A percentile compares a stretch with the other conserved stretches of the same genome.
phyloP scores from a whole-genome alignment of 495 filamentous ascomycete genomes.

The Talaromyces adpressus region DNA sequence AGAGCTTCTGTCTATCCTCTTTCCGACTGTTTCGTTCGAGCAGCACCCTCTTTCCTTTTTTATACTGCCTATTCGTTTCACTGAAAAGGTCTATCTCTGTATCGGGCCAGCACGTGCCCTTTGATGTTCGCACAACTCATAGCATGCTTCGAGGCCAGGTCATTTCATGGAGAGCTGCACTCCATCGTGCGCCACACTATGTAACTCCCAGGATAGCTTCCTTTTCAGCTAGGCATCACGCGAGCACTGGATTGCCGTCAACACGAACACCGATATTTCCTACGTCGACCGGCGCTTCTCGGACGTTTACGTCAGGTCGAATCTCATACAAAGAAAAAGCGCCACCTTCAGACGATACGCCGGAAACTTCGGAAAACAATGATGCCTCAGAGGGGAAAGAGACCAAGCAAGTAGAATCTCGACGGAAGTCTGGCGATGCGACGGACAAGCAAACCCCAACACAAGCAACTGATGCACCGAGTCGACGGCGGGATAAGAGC shows the following conservation, averaged over 20 bases:
- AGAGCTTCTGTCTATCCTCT: background rate
- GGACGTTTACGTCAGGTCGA: constrained; percentile 37
- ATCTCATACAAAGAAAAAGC: constrained; percentile 37
- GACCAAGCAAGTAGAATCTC: constrained; percentile 21
- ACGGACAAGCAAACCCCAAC: constrained; percentile 24
- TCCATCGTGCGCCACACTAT: constrained; percentile 38
- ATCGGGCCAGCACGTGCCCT: constrained; percentile 4
- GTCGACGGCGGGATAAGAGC: constrained; percentile 32
- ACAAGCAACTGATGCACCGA: constrained; percentile 20
- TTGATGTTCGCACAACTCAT: constrained; percentile 5
- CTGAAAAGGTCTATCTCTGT: background rate
- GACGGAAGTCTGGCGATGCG: constrained; percentile 28
- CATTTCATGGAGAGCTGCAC: constrained; percentile 49
- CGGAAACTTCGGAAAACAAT: constrained; percentile 27
- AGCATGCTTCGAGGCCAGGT: constrained; percentile 51
- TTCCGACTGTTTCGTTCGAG: background rate
- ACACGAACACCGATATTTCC: background rate
- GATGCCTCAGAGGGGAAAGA: constrained; percentile 31
- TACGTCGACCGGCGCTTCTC: constrained; percentile 17
- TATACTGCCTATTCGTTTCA: background rate
- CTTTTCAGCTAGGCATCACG: constrained; percentile 32
- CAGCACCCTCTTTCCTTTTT: background rate
- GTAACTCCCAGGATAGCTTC: constrained; percentile 26
- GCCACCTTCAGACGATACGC: constrained; percentile 29
- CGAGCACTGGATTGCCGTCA: constrained; percentile 25